Evolutionary conservation across 306 rosid species (phyloP).

Genomic region (Gastrolobium bilobum): DNA sequence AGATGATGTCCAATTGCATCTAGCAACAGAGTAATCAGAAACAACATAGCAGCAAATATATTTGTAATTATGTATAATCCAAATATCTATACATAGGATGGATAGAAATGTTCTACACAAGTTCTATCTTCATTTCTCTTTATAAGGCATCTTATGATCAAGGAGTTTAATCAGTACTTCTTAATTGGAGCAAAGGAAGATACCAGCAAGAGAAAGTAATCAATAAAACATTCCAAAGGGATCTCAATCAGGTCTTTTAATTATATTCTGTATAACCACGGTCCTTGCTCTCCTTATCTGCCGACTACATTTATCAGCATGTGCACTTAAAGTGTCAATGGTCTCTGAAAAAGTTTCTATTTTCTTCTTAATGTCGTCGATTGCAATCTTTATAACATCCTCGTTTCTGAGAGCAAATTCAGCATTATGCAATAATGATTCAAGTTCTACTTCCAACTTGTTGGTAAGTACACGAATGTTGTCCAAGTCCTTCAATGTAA

Average conservation of each 20-base stretch:
- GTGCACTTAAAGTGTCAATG: conserved; percentile 64
- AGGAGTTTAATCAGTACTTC: conserved; percentile 30
- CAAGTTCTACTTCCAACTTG: conserved; percentile 62
- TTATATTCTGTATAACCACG: conserved; percentile 68
- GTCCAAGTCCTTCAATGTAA: conserved; percentile 73
- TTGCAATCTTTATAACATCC: conserved; percentile 67
- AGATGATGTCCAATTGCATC: conserved; percentile 29
- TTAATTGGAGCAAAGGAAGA: conserved; percentile 13
- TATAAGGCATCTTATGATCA: conserved; percentile 27
- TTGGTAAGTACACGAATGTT: conserved; percentile 61
- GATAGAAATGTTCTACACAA: conserved; percentile 47
- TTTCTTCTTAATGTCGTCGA: conserved; percentile 82
- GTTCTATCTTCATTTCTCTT: conserved; percentile 35
- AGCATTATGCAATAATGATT: conserved; percentile 60
- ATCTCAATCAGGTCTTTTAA: conserved; percentile 45
- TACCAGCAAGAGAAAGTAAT: conserved; percentile 33
- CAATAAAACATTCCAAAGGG: conserved; percentile 41
- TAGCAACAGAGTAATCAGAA: background rate
- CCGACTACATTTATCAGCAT: conserved; percentile 66
- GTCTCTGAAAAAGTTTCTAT: conserved; percentile 63
- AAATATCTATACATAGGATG: conserved; percentile 35
- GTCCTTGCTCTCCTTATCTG: conserved; percentile 73
- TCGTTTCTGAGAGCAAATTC: conserved; percentile 76
- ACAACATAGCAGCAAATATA: conserved; percentile 3
- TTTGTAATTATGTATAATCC: conserved; percentile 24